phyloP scores from a whole-genome alignment of 2,329 filamentous ascomycete genomes.

The Neobulgaria alba region DNA sequence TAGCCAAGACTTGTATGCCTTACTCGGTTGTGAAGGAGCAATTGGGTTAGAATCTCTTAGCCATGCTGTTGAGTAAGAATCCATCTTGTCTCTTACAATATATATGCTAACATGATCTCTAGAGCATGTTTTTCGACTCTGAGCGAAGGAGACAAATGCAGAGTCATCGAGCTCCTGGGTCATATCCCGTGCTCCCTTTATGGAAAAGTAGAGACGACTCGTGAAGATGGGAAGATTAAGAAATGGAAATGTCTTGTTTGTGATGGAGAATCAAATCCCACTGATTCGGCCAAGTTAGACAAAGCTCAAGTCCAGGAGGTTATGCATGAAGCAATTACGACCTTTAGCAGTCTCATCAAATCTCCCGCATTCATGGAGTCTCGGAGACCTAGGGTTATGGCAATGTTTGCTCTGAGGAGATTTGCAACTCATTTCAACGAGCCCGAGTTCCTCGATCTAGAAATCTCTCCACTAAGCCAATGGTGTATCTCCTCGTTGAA shows the following conservation, averaged over 20 bases:
- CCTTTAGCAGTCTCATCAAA: conserved; percentile 38
- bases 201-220: conserved; percentile 32
- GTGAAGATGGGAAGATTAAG: conserved; percentile 23
- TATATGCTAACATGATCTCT: conserved; percentile 10
- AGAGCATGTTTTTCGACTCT: conserved; percentile 38
- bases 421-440: conserved; percentile 59
- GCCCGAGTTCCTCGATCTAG: conserved; percentile 54
- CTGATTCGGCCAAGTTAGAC: conserved; percentile 13
- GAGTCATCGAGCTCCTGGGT: conserved; percentile 46
- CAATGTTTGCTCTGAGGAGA: conserved; percentile 63
- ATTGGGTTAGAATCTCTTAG: conserved; percentile 33
- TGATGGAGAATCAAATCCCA: conserved; percentile 15
- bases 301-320: conserved; percentile 11
- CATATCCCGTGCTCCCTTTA: conserved; percentile 48
- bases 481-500: conserved; percentile 76
- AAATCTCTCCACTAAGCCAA: conserved; percentile 59
- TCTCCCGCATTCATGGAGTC: conserved; percentile 41
- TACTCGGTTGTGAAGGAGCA: conserved; percentile 30
- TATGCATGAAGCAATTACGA: conserved; percentile 33
- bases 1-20: conserved; percentile 25
- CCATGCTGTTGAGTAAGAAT: conserved; percentile 39
- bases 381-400: conserved; percentile 55
- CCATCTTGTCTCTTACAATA: conserved; percentile 1
- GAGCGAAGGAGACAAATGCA: conserved; percentile 41
- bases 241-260: conserved; percentile 25